Conservation (phyloP, 805 yeast species). For the Lipomyces yamanashiensis region DNA sequence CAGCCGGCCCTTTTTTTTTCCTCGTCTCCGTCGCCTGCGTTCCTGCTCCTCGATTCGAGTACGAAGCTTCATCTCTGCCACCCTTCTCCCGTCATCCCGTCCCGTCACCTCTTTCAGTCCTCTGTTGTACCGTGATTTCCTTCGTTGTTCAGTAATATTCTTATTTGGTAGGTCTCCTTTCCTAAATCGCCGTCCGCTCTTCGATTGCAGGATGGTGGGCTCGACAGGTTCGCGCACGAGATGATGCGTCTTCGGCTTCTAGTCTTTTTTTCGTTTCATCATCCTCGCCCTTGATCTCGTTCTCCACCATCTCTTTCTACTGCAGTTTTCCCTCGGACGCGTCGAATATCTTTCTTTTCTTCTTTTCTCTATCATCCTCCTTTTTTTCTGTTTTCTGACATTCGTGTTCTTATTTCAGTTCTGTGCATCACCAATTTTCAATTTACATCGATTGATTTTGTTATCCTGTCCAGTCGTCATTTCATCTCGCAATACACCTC, state of each 20-base stretch:
- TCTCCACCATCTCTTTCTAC: background rate
- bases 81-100: background rate
- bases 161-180: slow-evolving; percentile 12
- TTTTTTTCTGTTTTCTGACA: slow-evolving; percentile 3
- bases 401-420: background rate
- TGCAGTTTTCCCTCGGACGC: background rate
- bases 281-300: background rate
- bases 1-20: background rate
- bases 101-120: background rate
- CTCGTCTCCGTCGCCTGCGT: background rate
- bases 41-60: background rate
- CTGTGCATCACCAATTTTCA: slow-evolving; percentile 8
- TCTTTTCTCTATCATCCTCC: background rate
- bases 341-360: slow-evolving; percentile 2
- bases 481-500: background rate
- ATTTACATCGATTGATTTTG: background rate
- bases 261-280: background rate
- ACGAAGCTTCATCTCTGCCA: background rate
- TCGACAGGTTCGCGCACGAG: background rate
- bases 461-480: background rate
- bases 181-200: background rate
- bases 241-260: background rate
- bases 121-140: background rate
- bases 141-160: slow-evolving; percentile 5
- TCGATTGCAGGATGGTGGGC: too few species aligned